Percentiles rank a stretch among this genome's conserved stretches.
Evolutionary conservation across 2,329 filamentous ascomycete species (phyloP).

Genomic region (Fusarium sp.): DNA sequence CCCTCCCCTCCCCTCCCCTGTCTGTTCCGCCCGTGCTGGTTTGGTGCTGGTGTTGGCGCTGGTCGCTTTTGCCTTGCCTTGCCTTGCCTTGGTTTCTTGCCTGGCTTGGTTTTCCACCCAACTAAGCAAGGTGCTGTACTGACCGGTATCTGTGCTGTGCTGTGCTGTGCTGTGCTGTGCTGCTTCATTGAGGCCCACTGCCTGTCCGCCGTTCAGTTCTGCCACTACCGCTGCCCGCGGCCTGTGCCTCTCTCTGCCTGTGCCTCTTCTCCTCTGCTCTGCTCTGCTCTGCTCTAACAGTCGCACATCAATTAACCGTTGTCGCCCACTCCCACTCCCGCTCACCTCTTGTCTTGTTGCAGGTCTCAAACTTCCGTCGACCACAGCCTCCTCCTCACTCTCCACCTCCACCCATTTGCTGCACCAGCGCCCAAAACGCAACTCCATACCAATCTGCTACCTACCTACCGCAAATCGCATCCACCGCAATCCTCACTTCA

Average conservation of each 20-base stretch:
- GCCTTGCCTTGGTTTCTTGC: slow-evolving; percentile 36
- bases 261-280: slow-evolving; percentile 10
- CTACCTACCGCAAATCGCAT: slow-evolving; percentile 38
- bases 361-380: slow-evolving; percentile 27
- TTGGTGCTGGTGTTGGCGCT: slow-evolving; percentile 16
- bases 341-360: slow-evolving; percentile 16
- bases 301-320: slow-evolving; percentile 27
- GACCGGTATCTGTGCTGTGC: too few relatives aligned
- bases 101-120: slow-evolving; percentile 30
- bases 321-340: slow-evolving; percentile 6
- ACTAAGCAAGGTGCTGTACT: slow-evolving; percentile 10
- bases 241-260: slow-evolving; percentile 22
- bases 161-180: not conserved
- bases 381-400: slow-evolving; percentile 34
- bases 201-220: slow-evolving; percentile 21
- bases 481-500: slow-evolving; percentile 40
- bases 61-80: slow-evolving; percentile 10
- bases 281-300: slow-evolving; percentile 7
- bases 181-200: slow-evolving; percentile 33
- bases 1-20: slow-evolving; percentile 14
- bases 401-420: slow-evolving; percentile 41
- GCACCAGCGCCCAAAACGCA: slow-evolving; percentile 35
- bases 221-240: slow-evolving; percentile 19
- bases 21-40: slow-evolving; percentile 11
- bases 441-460: slow-evolving; percentile 44